Evolutionary conservation across 2,329 filamentous ascomycete species (phyloP), one percentile per base, ranked within the genome.

Genomic region (Xylaria sp.): DNA sequence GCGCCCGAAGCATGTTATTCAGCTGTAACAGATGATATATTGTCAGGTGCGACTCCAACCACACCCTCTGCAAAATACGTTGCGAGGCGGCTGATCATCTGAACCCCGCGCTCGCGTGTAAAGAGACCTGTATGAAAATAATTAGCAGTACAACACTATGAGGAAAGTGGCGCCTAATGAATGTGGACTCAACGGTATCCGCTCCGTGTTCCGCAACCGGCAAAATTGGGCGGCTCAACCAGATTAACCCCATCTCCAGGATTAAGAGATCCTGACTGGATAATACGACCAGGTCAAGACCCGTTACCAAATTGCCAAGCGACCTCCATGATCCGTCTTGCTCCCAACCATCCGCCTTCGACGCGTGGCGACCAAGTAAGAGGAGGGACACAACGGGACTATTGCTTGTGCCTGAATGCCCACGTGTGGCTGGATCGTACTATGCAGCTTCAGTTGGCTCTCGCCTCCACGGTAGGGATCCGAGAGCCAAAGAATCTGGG

Each of bases 291-390:
- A 29, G 35, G 21, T 27, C 9, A 13, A 43, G 49, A 44, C 17
- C 47, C 19, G 51, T 31, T 44, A 11, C 40, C 48, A 58, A 58
- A 58, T 54, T 62, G 58, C 62, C 62, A 64, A 64, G 62, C 54
- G 5, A 47, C 35, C 57, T 54, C 43, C 37, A 51, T 44, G 44
- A 33, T 41, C 54, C 48, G 58, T 37, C 43, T 47, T 40, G 41
- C 48, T 52, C 21, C 43, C 35, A 17, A 31, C 53, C 44, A 49
- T 35, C 48, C 47, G 44, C 52, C 27, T 43, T 46, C n/a, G 35
- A 51, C 31, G 57, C 35, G 41, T 31, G 52, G 47, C 46, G 37
- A 38, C 25, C 33, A 44, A 43, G 48, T 47, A 27, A 44, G 19
- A 54, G 52, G 61, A 43, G 33, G 52, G 29, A n/a, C 27, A 57